phyloP scores from a whole-genome alignment of 768 basidiomycete species.

The Termitomyces sp. region DNA sequence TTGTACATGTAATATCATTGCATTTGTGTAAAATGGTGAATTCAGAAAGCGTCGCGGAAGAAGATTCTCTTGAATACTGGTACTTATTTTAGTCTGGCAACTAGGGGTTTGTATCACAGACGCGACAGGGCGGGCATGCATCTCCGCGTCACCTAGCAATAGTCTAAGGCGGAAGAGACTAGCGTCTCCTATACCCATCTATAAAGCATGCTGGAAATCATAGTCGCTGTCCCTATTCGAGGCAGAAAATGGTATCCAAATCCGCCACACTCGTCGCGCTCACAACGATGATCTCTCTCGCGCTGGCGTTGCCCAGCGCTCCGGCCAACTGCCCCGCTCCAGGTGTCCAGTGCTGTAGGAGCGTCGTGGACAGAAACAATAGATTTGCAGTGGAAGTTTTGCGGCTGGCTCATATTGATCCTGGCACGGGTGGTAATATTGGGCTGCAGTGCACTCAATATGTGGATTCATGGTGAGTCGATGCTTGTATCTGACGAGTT shows the following conservation, averaged over 20 bases:
- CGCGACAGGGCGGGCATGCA: not conserved
- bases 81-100: too few relatives aligned
- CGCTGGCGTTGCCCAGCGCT: not conserved
- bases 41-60: too few relatives aligned
- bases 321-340: conserved; percentile 3
- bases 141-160: not conserved
- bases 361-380: not conserved
- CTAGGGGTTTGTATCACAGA: not conserved
- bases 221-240: not conserved
- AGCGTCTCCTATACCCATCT: not conserved
- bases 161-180: not conserved
- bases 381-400: not conserved
- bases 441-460: not conserved
- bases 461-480: conserved; percentile 1
- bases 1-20: not conserved
- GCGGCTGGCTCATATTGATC: not conserved
- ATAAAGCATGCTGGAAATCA: not conserved
- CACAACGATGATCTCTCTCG: not conserved
- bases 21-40: not conserved
- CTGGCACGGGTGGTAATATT: not conserved
- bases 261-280: not conserved
- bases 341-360: conserved; percentile 6
- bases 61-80: too few relatives aligned
- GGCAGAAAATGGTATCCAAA: not conserved
- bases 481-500: not conserved